Percentiles rank a stretch among this genome's conserved stretches.
phyloP scores from a whole-genome alignment of 345 rosid genomes.

The Corchorus olitorius region DNA sequence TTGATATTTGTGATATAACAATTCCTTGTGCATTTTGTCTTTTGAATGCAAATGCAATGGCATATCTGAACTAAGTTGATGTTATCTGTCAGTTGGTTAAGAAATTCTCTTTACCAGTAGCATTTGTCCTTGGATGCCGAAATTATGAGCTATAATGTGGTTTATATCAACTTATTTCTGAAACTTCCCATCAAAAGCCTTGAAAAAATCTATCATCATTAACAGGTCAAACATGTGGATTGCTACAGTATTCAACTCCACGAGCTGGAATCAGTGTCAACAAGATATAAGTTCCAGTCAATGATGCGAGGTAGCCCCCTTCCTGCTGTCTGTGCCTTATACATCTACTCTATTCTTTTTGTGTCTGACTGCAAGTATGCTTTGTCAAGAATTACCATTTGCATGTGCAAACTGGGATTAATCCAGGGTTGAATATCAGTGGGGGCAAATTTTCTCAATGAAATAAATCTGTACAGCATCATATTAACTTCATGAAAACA shows the following conservation, averaged over 20 bases:
- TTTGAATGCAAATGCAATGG: background rate
- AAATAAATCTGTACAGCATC: too few species aligned
- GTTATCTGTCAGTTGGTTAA: background rate
- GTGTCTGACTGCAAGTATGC: background rate
- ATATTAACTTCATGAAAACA: too few species aligned
- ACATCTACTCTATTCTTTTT: background rate
- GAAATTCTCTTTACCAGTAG: conserved; percentile 7
- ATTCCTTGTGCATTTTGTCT: background rate
- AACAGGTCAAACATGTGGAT: conserved; percentile 87
- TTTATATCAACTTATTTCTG: background rate
- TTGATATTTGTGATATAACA: conserved; percentile 4
- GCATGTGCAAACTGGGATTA: background rate
- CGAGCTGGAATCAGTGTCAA: conserved; percentile 82
- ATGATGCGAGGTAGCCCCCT: conserved; percentile 85
- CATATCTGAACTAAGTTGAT: too few species aligned
- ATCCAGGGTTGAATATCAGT: too few species aligned
- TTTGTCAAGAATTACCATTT: background rate
- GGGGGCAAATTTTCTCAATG: too few species aligned
- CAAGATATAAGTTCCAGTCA: conserved; percentile 76
- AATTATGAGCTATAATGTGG: background rate
- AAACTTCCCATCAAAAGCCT: background rate
- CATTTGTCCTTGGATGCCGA: background rate
- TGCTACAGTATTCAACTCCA: conserved; percentile 68
- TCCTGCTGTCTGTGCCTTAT: background rate
- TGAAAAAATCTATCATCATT: background rate